phyloP scores from a whole-genome alignment of 2,329 filamentous ascomycete species.

The Cadophora luteo-olivacea region DNA sequence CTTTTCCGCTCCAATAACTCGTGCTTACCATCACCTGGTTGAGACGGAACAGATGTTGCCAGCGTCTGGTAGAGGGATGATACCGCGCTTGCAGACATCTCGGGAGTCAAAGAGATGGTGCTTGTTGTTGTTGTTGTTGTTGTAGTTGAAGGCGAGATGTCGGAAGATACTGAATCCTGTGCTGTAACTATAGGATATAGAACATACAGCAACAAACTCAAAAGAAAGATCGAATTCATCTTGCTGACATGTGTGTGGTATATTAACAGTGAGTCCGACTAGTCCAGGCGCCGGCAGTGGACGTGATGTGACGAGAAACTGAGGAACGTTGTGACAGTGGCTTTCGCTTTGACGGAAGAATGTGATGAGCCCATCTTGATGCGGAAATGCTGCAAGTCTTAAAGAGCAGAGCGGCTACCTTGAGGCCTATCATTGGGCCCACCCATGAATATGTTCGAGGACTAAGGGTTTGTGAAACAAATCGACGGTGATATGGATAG shows the following conservation, averaged over 20 bases:
- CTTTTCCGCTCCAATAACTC: not conserved
- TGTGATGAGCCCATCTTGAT: conserved; percentile 32
- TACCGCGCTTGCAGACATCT: conserved; percentile 44
- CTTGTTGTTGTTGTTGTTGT: conserved; percentile 34
- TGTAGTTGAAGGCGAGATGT: conserved; percentile 26
- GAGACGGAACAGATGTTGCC: conserved; percentile 40
- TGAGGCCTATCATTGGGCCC: conserved; percentile 41
- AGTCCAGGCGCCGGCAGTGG: conserved; percentile 30
- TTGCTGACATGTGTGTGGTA: conserved; percentile 30
- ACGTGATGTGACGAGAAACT: conserved; percentile 33
- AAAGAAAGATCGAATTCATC: conserved; percentile 38
- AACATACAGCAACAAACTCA: conserved; percentile 37
- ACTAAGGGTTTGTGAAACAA: conserved; percentile 31
- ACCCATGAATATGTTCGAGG: conserved; percentile 18
- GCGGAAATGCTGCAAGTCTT: conserved; percentile 34
- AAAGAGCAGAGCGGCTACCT: conserved; percentile 37
- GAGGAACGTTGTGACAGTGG: conserved; percentile 26
- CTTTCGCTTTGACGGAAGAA: conserved; percentile 23
- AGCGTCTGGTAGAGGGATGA: conserved; percentile 41
- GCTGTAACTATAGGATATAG: conserved; percentile 36
- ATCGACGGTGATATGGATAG: conserved; percentile 38
- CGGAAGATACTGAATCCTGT: conserved; percentile 33
- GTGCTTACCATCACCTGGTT: conserved; percentile 38
- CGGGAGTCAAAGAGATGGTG: conserved; percentile 39
- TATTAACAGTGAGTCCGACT: conserved; percentile 27